Conservation (phyloP, 75 land plant species). For the Picea sitchensis region DNA sequence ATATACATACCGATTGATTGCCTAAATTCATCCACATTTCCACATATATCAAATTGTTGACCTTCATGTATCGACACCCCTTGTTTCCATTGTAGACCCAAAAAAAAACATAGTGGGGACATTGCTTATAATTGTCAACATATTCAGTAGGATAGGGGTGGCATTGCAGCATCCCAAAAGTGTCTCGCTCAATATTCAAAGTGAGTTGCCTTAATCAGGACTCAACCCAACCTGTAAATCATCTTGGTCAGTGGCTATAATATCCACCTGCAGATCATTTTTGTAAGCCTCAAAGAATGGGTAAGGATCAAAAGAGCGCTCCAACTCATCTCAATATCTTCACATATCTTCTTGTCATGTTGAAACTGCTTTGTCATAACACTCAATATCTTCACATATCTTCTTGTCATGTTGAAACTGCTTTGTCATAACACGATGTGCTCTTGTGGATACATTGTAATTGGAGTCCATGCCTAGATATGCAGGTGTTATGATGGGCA, state of each 20-base stretch:
- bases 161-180: conserved; percentile 81
- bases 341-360: conserved; percentile 57
- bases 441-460: conserved; percentile 69
- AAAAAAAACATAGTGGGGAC: conserved; percentile 71
- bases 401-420: conserved; percentile 60
- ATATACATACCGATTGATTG: conserved; percentile 53
- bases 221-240: conserved; percentile 95
- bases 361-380: conserved; percentile 72
- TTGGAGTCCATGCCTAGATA: conserved; percentile 83
- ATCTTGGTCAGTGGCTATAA: conserved; percentile 71
- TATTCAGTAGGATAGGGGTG: conserved; percentile 87
- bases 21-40: conserved; percentile 78
- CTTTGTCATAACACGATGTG: conserved; percentile 67
- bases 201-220: conserved; percentile 87
- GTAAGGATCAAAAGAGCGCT: conserved; percentile 56
- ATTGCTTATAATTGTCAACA: conserved; percentile 52
- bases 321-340: conserved; percentile 51
- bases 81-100: conserved; percentile 79
- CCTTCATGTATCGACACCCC: conserved; percentile 58
- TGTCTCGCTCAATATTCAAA: conserved; percentile 88
- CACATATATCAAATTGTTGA: conserved; percentile 80
- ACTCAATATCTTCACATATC: conserved; percentile 56
- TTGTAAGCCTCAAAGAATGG: conserved; percentile 70
- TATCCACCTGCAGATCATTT: conserved; percentile 84
- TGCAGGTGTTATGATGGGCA: conserved; percentile 85